A percentile compares a stretch with the other conserved stretches of the same genome.
These are phyloP conservation scores for Blakeslea trispora DNA, from an alignment of 371 early-diverging fungal genomes.

Conservation along the genomic window DNA sequence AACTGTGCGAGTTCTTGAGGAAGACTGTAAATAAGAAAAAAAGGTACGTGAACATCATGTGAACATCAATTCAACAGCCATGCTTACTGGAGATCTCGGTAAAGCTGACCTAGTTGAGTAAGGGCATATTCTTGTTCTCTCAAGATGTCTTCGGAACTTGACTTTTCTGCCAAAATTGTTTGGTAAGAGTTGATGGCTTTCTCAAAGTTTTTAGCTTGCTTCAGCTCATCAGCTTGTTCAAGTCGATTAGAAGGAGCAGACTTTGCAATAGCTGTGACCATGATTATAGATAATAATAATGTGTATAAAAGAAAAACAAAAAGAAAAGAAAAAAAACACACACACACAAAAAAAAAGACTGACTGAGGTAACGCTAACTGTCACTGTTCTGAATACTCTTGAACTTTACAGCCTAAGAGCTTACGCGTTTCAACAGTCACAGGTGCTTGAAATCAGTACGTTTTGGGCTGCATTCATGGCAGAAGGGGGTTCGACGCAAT, in stretches of 20 bases:
- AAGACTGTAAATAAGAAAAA: constrained; percentile 48
- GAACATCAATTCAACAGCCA: background rate
- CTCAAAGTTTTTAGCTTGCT: constrained; percentile 50
- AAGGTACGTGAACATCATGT: background rate
- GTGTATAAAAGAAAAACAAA: constrained; percentile 7
- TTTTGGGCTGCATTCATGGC: background rate
- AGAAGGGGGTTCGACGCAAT: too few species aligned
- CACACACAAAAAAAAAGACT: background rate
- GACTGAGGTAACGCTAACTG: too few species aligned
- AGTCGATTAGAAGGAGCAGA: constrained; percentile 36
- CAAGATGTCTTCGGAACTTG: constrained; percentile 34
- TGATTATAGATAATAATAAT: background rate
- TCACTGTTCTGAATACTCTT: too few species aligned
- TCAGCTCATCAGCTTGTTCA: constrained; percentile 52
- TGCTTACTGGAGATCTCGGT: constrained; percentile 61
- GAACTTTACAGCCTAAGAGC: too few species aligned
- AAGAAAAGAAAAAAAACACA: background rate
- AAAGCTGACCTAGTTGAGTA: constrained; percentile 63
- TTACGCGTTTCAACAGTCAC: too few species aligned
- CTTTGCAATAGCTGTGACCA: constrained; percentile 18
- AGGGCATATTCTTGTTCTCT: constrained; percentile 64
- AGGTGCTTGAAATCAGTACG: too few species aligned
- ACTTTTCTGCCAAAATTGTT: constrained; percentile 46
- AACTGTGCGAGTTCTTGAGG: constrained; percentile 79
- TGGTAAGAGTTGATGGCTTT: constrained; percentile 59